Conservation (phyloP, 306 rosid species). For the Mimosa pudica region DNA sequence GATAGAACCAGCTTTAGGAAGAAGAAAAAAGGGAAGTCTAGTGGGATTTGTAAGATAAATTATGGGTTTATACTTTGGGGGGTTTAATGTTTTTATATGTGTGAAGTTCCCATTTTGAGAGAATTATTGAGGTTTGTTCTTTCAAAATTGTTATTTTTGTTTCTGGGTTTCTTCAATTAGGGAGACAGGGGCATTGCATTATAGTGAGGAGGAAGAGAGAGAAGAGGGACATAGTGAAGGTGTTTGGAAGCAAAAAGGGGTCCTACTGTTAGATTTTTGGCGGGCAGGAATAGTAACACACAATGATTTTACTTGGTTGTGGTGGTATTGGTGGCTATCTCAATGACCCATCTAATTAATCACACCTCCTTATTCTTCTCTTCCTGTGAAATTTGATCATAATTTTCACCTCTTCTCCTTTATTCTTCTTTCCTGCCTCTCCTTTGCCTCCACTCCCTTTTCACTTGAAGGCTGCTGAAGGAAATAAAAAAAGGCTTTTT, state of each 20-base stretch:
- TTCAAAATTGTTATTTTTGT: constrained; percentile 12
- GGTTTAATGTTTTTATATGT: no score
- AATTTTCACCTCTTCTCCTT: constrained; percentile 19
- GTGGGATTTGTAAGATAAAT: constrained; percentile 48
- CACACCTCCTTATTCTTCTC: constrained; percentile 33
- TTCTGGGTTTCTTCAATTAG: constrained; percentile 30
- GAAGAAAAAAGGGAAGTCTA: constrained; percentile 42
- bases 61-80: constrained; percentile 62
- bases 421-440: constrained; percentile 16
- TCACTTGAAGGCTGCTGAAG: not conserved
- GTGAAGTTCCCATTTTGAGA: no score
- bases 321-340: constrained; percentile 46
- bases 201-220: constrained; percentile 13
- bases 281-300: constrained; percentile 59
- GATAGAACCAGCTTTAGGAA: constrained; percentile 68
- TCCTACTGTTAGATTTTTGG: constrained; percentile 62
- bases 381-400: constrained; percentile 33
- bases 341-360: constrained; percentile 60
- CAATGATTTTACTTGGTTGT: constrained; percentile 65
- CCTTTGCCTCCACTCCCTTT: constrained; percentile 26
- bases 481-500: not conserved
- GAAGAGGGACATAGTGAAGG: constrained; percentile 31
- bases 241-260: constrained; percentile 48
- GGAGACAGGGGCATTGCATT: not conserved
- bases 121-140: no score